Evolutionary conservation across 352 stramenopile species (phyloP).

Genomic region (Phytophthora ohioensis): DNA sequence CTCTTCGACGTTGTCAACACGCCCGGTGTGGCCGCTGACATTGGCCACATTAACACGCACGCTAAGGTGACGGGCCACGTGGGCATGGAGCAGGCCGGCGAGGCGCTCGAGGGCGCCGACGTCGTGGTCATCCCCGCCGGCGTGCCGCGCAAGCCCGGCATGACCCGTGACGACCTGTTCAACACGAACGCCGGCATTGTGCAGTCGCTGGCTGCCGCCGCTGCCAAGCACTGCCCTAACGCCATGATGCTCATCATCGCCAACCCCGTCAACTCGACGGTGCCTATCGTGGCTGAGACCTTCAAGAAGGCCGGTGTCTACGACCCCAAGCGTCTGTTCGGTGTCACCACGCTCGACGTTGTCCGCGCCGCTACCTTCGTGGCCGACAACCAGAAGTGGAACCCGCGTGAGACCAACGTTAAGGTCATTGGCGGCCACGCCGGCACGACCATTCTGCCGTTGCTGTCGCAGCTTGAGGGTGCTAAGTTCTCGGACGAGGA

Average conservation of each 20-base stretch:
- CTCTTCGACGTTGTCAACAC: constrained; percentile 99
- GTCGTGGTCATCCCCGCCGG: constrained; percentile 99
- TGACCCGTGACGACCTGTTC: constrained; percentile 97
- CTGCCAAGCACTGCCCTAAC: constrained; percentile 96
- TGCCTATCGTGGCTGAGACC: constrained; percentile 99
- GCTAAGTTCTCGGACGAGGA: constrained; percentile 95
- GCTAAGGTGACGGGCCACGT: constrained; percentile 78
- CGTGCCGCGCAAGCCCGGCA: constrained; percentile 98
- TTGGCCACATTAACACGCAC: constrained; percentile 93
- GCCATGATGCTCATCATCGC: constrained; percentile 98
- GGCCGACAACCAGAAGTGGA: constrained; percentile 76
- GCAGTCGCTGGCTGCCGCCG: constrained; percentile 94
- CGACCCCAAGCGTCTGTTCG: constrained; percentile 97
- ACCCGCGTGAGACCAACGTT: constrained; percentile 86
- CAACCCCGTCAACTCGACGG: constrained; percentile 99
- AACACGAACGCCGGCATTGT: constrained; percentile 98
- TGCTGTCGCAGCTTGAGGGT: constrained; percentile 96
- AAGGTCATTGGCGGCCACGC: constrained; percentile 99
- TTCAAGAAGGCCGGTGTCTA: constrained; percentile 97
- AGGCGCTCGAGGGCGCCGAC: constrained; percentile 85
- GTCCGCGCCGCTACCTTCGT: constrained; percentile 98
- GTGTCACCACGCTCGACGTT: constrained; percentile 99
- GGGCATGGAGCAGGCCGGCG: constrained; percentile 83
- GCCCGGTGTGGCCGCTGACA: constrained; percentile 97
- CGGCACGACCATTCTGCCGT: constrained; percentile 99